Evolutionary conservation across 2,329 filamentous ascomycete species (phyloP), one percentile per base, ranked within the genome.

Genomic region (Alternaria arbusti): DNA sequence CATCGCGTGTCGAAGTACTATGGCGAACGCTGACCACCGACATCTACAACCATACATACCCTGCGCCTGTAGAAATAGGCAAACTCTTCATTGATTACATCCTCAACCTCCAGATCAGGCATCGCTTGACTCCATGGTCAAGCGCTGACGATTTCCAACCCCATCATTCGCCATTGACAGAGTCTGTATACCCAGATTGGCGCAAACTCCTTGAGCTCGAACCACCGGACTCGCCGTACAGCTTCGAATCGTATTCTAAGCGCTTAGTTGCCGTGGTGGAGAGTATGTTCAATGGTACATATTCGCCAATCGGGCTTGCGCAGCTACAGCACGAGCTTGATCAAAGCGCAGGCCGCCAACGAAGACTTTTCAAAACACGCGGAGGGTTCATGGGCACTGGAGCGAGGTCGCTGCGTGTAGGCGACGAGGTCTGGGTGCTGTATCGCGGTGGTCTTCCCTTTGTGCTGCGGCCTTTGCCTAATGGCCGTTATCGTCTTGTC

Each of bases 251-350:
- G 3, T 75, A 75, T 47, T 67, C 67, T 36, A 17, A 68, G 44
- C 70, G 72, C 6, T 59, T 75, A 4, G 44, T 61, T 3, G 57
- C 58, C 1, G 61, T 74, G 3, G 67, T 75, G 6, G 68, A 71
- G 58, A 66, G 60, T 30, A 73, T 74, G 69, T 75, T 75, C 65
- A 69, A 71, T 23, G 73, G 70, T n/a, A 70, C 68, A 0, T 75
- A 75, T 49, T 70, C 70, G 20, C 70, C 73, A n/a, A 71, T 75
- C 17, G 70, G 67, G 3, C 63, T 74, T 15, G 65, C 70, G 11
- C 70, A 75, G 26, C 54, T 75, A 5, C 72, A 75, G n/a, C 71
- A 75, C 30, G 71, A 75, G 45, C 65, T 74, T 13, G 71, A 75
- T 46, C 65, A 71, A n/a, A 65, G 69, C 26, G 68, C 67, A 2